Base-by-base conservation (phyloP, 2,329 filamentous ascomycete species). In the Drechslerella dactyloides region DNA sequence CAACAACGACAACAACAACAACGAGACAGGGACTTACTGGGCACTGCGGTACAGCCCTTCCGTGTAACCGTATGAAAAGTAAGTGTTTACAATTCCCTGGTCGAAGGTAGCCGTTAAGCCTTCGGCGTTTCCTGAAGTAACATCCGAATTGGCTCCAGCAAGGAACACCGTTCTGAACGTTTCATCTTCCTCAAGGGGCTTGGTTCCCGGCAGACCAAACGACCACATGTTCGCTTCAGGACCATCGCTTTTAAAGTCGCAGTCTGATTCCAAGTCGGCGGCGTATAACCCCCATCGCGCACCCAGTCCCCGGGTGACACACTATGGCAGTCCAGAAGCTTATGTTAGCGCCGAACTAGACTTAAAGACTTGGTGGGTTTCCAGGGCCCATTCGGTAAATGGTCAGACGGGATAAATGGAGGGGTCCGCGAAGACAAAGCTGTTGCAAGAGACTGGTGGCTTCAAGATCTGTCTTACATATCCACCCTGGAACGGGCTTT, bases 21-120 rank as follows among this genome's bases (percentile, higher is more conserved):
- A n/a, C n/a, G n/a, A n/a, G n/a, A 33, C 8, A 33, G 27, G 27
- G 27, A 69, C 65, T 62, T 54, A 69, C 65, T 30, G 23, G 13
- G 65, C 65, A 19, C 46, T 30, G 10, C 27, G 21, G 27, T 35
- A 63, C 10, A 13, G 17, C 4, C 65, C 58, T 2, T 69, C 65
- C 15, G 40, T 37, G 19, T 69, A 69, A 19, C 65, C 65, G 17
- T 58, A 69, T 1, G 65, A 69, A 42, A 69, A 69, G 27, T 53
- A 69, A 0, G 58, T 62, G 48, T 69, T 69, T 17, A 52, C 50
- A 17, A 62, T 51, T 10, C 50, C 21, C 13, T 53, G 48, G 24
- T 69, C 52, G 27, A 62, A 69, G 0, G 65, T 63, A 15, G 61
- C 56, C 17, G 58, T 52, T 1, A 52, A n/a, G 2, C 19, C 6